Conservation (phyloP, 2,329 filamentous ascomycete genomes). For the Fusarium nurragi region DNA sequence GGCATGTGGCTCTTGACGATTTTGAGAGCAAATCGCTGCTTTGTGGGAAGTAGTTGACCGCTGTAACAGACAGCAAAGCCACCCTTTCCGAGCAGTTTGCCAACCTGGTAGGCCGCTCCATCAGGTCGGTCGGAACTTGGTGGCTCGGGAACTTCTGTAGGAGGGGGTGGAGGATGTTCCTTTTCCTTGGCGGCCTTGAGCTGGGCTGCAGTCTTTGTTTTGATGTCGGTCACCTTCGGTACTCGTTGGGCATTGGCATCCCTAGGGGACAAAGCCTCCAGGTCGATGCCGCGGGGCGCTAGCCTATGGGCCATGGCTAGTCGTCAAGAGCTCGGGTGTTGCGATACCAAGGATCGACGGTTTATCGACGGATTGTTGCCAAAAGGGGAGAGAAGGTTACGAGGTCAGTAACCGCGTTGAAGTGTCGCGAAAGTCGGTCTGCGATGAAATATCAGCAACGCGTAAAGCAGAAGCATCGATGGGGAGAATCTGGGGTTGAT, state of each 20-base stretch:
- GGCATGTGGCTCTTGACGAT: constrained; percentile 87
- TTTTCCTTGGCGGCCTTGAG: constrained; percentile 69
- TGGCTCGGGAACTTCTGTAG: constrained; percentile 67
- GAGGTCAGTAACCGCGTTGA: constrained; percentile 28
- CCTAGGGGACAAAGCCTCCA: constrained; percentile 72
- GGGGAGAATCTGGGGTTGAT: neutral
- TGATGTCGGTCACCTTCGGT: constrained; percentile 59
- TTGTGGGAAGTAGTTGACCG: constrained; percentile 72
- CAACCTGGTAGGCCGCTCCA: constrained; percentile 78
- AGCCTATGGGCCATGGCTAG: constrained; percentile 59
- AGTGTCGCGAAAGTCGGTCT: constrained; percentile 31
- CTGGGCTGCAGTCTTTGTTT: constrained; percentile 62
- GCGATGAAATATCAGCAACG: constrained; percentile 10
- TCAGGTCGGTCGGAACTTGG: constrained; percentile 74
- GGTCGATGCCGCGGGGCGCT: constrained; percentile 60
- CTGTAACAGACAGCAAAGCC: constrained; percentile 86
- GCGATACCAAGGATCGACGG: neutral
- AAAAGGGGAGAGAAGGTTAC: constrained; percentile 13
- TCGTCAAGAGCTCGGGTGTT: neutral
- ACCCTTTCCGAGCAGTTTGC: constrained; percentile 79
- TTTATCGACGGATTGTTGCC: constrained; percentile 7
- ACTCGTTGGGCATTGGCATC: constrained; percentile 70
- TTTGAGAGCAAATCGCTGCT: constrained; percentile 78
- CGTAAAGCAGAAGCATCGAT: neutral
- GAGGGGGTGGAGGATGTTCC: constrained; percentile 73